A percentile compares a stretch with the other conserved stretches of the same genome.
These are phyloP conservation scores for Remersonia thermophila DNA, from an alignment of 2,329 filamentous ascomycete genomes.

Conservation along the genomic window DNA sequence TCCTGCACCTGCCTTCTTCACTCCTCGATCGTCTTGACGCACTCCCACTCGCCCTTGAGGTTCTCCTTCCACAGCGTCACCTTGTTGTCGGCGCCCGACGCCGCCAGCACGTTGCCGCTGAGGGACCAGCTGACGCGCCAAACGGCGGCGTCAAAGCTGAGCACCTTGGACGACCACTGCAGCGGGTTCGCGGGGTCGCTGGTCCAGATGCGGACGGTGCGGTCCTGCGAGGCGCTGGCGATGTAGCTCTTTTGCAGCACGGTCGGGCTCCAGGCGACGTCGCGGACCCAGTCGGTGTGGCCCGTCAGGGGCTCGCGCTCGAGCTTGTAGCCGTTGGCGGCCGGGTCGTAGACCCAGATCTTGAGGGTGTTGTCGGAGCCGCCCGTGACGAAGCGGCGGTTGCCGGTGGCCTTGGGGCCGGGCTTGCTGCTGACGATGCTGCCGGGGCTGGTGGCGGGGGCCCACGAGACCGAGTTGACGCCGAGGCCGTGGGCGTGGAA, in stretches of 20 bases:
- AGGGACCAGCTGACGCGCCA: constrained; percentile 98
- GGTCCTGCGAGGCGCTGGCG: constrained; percentile 87
- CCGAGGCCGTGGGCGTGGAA: constrained; percentile 89
- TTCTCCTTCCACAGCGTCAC: constrained; percentile 99
- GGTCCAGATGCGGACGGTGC: constrained; percentile 96
- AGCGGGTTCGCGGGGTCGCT: constrained; percentile 52
- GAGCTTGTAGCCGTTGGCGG: constrained; percentile 48
- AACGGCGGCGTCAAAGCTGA: constrained; percentile 78
- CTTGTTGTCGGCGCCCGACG: constrained; percentile 90
- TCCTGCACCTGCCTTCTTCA: too few relatives aligned
- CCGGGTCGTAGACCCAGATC: constrained; percentile 72
- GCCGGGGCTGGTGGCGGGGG: constrained; percentile 71
- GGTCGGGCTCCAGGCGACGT: constrained; percentile 94
- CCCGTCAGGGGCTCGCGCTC: constrained; percentile 57
- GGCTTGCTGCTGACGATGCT: constrained; percentile 66
- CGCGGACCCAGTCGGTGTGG: constrained; percentile 92
- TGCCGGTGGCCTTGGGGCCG: constrained; percentile 45
- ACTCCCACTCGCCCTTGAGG: constrained; percentile 90
- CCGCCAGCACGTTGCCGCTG: constrained; percentile 89
- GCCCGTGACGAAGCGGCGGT: constrained; percentile 83
- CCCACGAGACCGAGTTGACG: constrained; percentile 94
- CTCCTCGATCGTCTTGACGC: constrained; percentile 92
- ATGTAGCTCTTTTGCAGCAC: constrained; percentile 95
- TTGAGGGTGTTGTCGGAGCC: constrained; percentile 89
- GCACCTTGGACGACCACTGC: constrained; percentile 74